Evolutionary conservation across 2,329 filamentous ascomycete genomes (phyloP).

Genomic region (Fusarium sp.): DNA sequence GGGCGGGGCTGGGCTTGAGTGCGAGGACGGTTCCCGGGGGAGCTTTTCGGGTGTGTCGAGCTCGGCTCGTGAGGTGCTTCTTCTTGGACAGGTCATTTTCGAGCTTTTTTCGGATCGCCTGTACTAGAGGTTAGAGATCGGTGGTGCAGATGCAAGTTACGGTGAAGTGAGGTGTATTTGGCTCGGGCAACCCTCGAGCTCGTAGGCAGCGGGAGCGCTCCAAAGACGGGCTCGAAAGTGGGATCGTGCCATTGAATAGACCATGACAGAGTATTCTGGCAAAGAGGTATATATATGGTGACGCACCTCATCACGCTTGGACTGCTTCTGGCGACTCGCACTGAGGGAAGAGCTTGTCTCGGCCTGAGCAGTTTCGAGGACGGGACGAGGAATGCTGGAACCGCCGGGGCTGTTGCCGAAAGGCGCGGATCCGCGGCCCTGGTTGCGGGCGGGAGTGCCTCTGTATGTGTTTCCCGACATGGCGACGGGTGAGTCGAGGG

Average conservation of each 20-base stretch:
- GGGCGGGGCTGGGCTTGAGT: conserved; percentile 91
- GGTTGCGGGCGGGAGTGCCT: conserved; percentile 74
- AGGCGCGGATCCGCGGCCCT: conserved; percentile 69
- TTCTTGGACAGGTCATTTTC: conserved; percentile 99
- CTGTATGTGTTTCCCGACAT: conserved; percentile 74
- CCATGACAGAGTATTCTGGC: not conserved
- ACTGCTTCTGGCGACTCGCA: conserved; percentile 95
- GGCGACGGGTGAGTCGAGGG: conserved; percentile 39
- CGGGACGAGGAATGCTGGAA: conserved; percentile 79
- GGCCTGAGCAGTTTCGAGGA: conserved; percentile 68
- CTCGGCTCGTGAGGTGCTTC: conserved; percentile 82
- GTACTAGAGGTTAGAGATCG: conserved; percentile 38
- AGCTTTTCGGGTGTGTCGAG: conserved; percentile 89
- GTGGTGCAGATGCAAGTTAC: conserved; percentile 4
- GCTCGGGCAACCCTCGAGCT: not conserved
- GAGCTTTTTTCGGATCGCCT: conserved; percentile 97
- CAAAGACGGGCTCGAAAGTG: not conserved
- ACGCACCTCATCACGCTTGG: conserved; percentile 96
- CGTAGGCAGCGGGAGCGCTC: not conserved
- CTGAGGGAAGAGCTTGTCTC: conserved; percentile 80
- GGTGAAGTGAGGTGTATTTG: conserved; percentile 32
- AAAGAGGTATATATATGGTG: conserved; percentile 12
- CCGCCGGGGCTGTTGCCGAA: conserved; percentile 71
- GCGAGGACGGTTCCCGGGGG: conserved; percentile 96
- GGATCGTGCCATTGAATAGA: not conserved